Conservation (phyloP, 2,329 filamentous ascomycete species). For the Colletotrichum higginsianum region DNA sequence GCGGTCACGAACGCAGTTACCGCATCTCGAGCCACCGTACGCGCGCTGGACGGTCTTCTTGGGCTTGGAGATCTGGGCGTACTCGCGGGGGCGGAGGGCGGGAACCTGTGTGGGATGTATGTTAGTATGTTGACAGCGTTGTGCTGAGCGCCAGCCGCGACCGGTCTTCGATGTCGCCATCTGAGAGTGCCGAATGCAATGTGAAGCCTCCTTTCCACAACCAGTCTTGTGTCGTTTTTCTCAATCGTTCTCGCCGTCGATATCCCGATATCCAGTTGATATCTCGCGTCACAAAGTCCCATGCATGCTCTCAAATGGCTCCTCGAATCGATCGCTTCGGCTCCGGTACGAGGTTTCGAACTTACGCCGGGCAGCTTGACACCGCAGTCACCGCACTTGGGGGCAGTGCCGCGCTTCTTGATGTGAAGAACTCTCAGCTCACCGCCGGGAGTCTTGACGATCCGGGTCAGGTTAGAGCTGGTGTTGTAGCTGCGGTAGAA, state of each 20-base stretch:
- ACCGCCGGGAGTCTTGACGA: slow-evolving; percentile 97
- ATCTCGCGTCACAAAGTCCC: slow-evolving; percentile 1
- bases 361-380: slow-evolving; percentile 98
- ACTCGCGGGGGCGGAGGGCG: slow-evolving; percentile 98
- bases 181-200: slow-evolving; percentile 20
- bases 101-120: slow-evolving; percentile 74
- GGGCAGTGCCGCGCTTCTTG: slow-evolving; percentile 98
- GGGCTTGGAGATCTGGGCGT: slow-evolving; percentile 95
- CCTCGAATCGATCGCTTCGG: slow-evolving; percentile 27
- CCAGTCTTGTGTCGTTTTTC: neutral
- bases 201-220: neutral
- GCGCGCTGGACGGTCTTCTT: slow-evolving; percentile 99
- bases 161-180: slow-evolving; percentile 17
- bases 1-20: slow-evolving; percentile 98
- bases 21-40: slow-evolving; percentile 98
- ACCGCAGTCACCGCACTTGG: slow-evolving; percentile 99
- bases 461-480: slow-evolving; percentile 94
- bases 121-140: slow-evolving; percentile 18
- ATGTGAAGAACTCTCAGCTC: slow-evolving; percentile 97
- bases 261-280: neutral
- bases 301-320: slow-evolving; percentile 27
- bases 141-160: neutral
- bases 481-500: slow-evolving; percentile 89
- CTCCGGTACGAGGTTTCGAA: slow-evolving; percentile 53
- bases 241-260: neutral